phyloP scores from a whole-genome alignment of 257 asterid species.

The Cruciata laevipes region DNA sequence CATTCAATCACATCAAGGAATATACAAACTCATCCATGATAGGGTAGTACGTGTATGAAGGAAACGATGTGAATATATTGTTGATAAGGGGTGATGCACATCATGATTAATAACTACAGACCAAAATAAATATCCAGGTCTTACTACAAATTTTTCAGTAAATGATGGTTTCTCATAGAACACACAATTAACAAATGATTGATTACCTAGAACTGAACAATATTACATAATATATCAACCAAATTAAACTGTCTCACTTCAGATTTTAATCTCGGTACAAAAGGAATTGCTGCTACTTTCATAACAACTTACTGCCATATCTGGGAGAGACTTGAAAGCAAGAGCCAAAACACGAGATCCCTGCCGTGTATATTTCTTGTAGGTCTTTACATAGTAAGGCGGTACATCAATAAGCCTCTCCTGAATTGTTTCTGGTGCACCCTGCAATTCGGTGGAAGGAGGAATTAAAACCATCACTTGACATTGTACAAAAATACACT shows the following conservation, averaged over 20 bases:
- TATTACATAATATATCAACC: not conserved
- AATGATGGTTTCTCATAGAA: not conserved
- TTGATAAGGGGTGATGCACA: not conserved
- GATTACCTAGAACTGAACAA: not conserved
- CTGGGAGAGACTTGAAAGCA: conserved; percentile 90
- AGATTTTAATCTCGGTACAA: not conserved
- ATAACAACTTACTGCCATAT: conserved; percentile 70
- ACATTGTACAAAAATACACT: too few relatives aligned
- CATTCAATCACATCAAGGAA: not conserved
- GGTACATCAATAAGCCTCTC: conserved; percentile 92
- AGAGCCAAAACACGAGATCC: conserved; percentile 97
- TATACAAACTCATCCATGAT: not conserved
- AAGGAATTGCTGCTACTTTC: conserved; percentile 1
- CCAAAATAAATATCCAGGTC: not conserved
- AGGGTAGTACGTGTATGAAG: not conserved
- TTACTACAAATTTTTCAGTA: not conserved
- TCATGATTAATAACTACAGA: not conserved
- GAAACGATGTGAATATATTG: not conserved
- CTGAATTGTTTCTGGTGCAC: conserved; percentile 98
- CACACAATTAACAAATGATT: not conserved
- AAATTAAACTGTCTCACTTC: not conserved
- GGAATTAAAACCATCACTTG: not conserved
- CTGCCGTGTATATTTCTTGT: conserved; percentile 92
- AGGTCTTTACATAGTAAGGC: conserved; percentile 56
- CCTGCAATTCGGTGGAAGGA: conserved; percentile 41